These are phyloP conservation scores for Dendrobium nobile DNA, from an alignment of 106 monocot genomes.

Conservation along the genomic window DNA sequence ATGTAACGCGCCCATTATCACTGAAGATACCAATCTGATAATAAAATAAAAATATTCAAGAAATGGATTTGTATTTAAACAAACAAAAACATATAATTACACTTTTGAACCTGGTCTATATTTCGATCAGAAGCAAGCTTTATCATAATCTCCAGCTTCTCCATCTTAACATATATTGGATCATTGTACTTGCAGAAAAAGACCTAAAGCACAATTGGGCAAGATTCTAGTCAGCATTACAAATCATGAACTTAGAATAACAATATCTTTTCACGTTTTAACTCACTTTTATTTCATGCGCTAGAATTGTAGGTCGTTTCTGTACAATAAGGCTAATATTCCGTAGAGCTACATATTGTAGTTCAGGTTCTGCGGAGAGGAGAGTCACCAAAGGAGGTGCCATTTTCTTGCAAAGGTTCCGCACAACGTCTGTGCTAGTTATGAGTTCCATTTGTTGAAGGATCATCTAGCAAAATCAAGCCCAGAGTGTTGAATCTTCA, in stretches of 20 bases:
- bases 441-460: slow-evolving; percentile 98
- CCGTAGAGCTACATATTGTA: slow-evolving; percentile 92
- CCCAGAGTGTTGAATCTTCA: background rate
- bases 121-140: slow-evolving; percentile 99
- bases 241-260: background rate
- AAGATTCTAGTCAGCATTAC: background rate
- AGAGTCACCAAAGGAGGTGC: slow-evolving; percentile 90
- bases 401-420: slow-evolving; percentile 99
- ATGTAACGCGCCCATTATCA: background rate
- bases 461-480: slow-evolving; percentile 60
- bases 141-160: slow-evolving; percentile 99
- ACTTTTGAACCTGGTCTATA: slow-evolving; percentile 72
- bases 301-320: slow-evolving; percentile 91
- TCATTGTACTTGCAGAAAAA: slow-evolving; percentile 99
- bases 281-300: slow-evolving; percentile 96
- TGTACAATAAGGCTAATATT: slow-evolving; percentile 99
- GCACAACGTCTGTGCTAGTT: slow-evolving; percentile 80
- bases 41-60: background rate
- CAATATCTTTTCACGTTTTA: slow-evolving; percentile 1
- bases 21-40: background rate
- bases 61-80: background rate
- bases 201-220: slow-evolving; percentile 35
- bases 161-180: slow-evolving; percentile 99
- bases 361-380: slow-evolving; percentile 93
- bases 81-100: background rate